phyloP scores from a whole-genome alignment of 805 yeast genomes.

The Metschnikowia matae region DNA sequence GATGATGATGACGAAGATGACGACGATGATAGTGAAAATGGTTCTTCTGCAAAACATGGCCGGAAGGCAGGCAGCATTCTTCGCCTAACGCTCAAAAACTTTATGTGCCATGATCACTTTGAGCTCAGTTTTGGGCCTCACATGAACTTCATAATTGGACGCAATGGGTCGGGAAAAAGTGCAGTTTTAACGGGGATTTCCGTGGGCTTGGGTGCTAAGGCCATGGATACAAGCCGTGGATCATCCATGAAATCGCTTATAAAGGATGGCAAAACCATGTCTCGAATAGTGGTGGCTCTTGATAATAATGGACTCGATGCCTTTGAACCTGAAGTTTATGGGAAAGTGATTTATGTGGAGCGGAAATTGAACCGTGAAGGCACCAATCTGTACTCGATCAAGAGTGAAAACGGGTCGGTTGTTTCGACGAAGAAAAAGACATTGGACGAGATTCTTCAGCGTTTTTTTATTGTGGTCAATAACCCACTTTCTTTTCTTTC shows the following conservation, averaged over 20 bases:
- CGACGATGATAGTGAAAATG: slow-evolving; percentile 16
- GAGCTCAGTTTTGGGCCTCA: slow-evolving; percentile 71
- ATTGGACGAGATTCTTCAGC: slow-evolving; percentile 62
- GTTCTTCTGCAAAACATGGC: slow-evolving; percentile 1
- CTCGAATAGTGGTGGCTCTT: slow-evolving; percentile 62
- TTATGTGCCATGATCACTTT: slow-evolving; percentile 88
- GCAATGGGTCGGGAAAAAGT: slow-evolving; percentile 89
- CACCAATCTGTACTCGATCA: slow-evolving; percentile 49
- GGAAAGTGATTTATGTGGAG: slow-evolving; percentile 65
- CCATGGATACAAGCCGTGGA: slow-evolving; percentile 84
- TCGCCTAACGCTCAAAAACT: slow-evolving; percentile 60
- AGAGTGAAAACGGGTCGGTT: slow-evolving; percentile 46
- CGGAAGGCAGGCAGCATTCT: slow-evolving; percentile 63
- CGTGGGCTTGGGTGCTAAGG: slow-evolving; percentile 85
- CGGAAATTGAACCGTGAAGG: slow-evolving; percentile 58
- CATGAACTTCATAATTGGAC: slow-evolving; percentile 82
- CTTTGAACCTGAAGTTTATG: slow-evolving; percentile 60
- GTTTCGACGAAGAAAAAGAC: slow-evolving; percentile 61
- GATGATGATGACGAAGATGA: slow-evolving; percentile 17
- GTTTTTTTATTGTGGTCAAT: slow-evolving; percentile 73
- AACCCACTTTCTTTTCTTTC: slow-evolving; percentile 91
- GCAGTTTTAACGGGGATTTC: slow-evolving; percentile 85
- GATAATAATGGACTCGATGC: slow-evolving; percentile 65
- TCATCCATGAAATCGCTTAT: slow-evolving; percentile 64
- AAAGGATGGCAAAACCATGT: slow-evolving; percentile 68